Conservation (phyloP, 148 eudicot genomes). For the Fagopyrum esculentum region DNA sequence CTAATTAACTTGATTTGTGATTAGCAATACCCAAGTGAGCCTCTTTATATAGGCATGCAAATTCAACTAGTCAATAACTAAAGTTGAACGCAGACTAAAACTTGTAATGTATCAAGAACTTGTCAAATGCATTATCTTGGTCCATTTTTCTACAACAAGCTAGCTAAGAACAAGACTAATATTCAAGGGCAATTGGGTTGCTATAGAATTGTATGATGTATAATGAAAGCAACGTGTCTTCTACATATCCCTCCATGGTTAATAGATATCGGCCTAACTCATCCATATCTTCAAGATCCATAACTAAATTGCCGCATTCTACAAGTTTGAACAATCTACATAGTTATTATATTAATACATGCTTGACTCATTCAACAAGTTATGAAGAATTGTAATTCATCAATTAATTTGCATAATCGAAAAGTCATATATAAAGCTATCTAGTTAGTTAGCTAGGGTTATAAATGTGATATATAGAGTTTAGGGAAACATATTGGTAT, state of each 20-base stretch:
- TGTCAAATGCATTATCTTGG: neutral
- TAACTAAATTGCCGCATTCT: neutral
- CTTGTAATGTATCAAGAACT: neutral
- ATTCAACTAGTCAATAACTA: neutral
- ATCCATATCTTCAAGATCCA: neutral
- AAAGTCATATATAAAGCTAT: neutral
- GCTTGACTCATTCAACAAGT: neutral
- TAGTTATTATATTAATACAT: neutral
- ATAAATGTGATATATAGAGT: no score
- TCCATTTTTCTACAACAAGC: neutral
- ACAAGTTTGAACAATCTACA: neutral
- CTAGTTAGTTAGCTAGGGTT: neutral
- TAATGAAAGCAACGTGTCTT: neutral
- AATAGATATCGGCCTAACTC: neutral
- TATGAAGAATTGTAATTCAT: neutral
- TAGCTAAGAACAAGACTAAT: neutral
- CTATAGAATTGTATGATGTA: neutral
- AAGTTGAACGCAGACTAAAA: neutral
- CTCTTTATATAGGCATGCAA: slow-evolving; percentile 2
- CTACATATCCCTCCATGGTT: neutral
- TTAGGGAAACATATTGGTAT: no score
- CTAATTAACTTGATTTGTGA: neutral
- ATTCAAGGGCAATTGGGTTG: neutral
- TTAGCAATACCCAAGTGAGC: neutral
- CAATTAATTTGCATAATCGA: neutral